These are phyloP conservation scores for Amniculicola lignicola DNA, from an alignment of 495 filamentous ascomycete genomes.

Conservation along the genomic window DNA sequence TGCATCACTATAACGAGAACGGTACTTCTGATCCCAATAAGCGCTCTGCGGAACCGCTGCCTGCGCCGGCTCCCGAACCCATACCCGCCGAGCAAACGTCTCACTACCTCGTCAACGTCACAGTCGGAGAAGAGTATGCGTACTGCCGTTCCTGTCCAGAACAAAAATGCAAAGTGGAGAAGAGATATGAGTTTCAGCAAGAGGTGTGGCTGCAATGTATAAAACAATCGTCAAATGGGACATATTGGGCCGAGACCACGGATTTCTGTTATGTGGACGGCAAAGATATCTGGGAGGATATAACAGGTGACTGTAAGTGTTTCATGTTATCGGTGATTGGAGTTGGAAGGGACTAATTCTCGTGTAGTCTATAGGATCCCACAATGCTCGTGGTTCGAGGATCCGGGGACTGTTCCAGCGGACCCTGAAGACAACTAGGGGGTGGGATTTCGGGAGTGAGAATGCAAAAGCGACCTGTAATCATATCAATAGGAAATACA, in stretches of 20 bases:
- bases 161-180: slow-evolving; percentile 1
- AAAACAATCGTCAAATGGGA: slow-evolving; percentile 22
- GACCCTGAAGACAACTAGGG: too few species aligned
- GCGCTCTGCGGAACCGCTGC: neutral
- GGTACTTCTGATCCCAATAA: slow-evolving; percentile 19
- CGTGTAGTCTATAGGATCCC: slow-evolving; percentile 14
- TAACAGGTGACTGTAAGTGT: slow-evolving; percentile 24
- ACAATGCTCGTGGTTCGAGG: slow-evolving; percentile 13
- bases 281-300: slow-evolving; percentile 27
- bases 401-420: too few species aligned
- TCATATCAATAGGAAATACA: too few species aligned
- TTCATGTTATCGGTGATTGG: neutral
- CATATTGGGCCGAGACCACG: slow-evolving; percentile 32
- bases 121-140: slow-evolving; percentile 26
- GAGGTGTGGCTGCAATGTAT: slow-evolving; percentile 29
- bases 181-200: slow-evolving; percentile 11
- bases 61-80: neutral
- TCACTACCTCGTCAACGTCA: slow-evolving; percentile 31
- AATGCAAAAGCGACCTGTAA: too few species aligned
- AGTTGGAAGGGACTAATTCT: neutral
- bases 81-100: neutral
- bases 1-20: slow-evolving; percentile 24
- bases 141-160: slow-evolving; percentile 15
- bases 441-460: too few species aligned
- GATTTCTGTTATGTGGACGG: slow-evolving; percentile 32